Base-by-base conservation (phyloP, 1,139 yeast species). In the Arxiozyma heterogenica region DNA sequence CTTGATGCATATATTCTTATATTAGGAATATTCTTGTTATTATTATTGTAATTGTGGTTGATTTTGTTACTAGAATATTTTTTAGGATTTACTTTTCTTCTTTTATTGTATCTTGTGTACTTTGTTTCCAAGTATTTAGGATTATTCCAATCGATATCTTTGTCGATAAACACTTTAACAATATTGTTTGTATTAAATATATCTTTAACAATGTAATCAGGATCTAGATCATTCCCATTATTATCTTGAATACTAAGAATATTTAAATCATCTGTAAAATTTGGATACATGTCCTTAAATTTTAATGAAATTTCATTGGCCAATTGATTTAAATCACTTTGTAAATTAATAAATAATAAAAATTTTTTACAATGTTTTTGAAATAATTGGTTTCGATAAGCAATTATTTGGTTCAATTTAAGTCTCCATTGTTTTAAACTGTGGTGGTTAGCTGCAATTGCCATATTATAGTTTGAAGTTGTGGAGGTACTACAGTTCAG, bases 171-270 rank as follows among this genome's bases (percentile, higher is more conserved):
- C 0, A 83, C 83, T 49, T 84, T 71, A 17, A 86, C 74, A 2
- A 77, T 68, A 58, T 80, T 83, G 47, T 79, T 80, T 1, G 59
- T 53, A 27, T 75, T 71, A 62, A 86, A 84, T 6, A 85, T 82
- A 59, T 84, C 88, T 9, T 76, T 75, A 0, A 82, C 83, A 6
- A 68, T 58, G 60, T 81, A 86, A 55, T 86, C 94, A 0, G 90
- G 89, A 66, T 86, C 95, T 58, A 87, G 71, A 65, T 87, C 95
- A 62, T 89, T 85, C 55, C 75, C 75, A 56, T 80, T 77, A 34
- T 69, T 67, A 65, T 86, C 91, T 63, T 86, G 93, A 6, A 86
- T 69, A 47, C 79, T 77, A 18, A 76, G 71, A 45, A 86, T 79
- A 9, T 72, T 73, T n/a, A 85, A 64, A 0, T 76, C 74, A 2